Base-by-base conservation (phyloP, 1,284 basidiomycete genomes). In the Cutaneotrichosporon cutaneum region DNA sequence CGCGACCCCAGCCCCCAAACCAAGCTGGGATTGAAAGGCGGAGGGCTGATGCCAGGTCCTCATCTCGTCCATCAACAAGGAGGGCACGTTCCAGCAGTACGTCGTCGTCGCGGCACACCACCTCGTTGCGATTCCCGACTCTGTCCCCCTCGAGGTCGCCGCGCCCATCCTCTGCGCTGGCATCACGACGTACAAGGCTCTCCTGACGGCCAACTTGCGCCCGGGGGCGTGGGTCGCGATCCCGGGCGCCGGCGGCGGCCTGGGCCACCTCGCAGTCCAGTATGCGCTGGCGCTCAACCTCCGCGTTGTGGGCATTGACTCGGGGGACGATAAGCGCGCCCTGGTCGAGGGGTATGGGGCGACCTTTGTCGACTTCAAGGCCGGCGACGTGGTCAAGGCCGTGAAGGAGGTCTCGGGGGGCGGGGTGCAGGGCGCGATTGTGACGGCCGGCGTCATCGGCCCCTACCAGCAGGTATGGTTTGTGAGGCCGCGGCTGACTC, bases 91-190 rank as follows among this genome's bases (percentile, higher is more conserved):
- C 56, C 65, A 66, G 59, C 64, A 64, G 47, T 68, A 68, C 35
- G 51, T 50, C 3, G 21, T 57, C 44, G 48, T 86, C 4, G 89
- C 81, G 71, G 85, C 87, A 26, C 79, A 84, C 63, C 84, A 85
- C 68, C 87, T 94, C 42, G 90, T 89, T 0, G 86, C 85, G 10
- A 90, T 92, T 69, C 90, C 90, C 6, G 83, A 87, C 0, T 78
- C 71, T 2, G 72, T 93, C 50, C 81, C 83, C 54, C 86, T 87
- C 65, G 82, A 83, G 21, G 85, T 84, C n/a, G 91, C 90, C 24
- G 90, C 90, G 3, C 89, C 90, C 4, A 85, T 93, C 64, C 85
- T 92, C 16, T 94, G 90, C 70, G 89, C 90, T 18, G 89, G 76
- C 67, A 70, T 70, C 6, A 77, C 77, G 22, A 72, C 73, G 35